Conservation (phyloP, 2,329 filamentous ascomycete genomes). For the Trichoderma pleuroti region DNA sequence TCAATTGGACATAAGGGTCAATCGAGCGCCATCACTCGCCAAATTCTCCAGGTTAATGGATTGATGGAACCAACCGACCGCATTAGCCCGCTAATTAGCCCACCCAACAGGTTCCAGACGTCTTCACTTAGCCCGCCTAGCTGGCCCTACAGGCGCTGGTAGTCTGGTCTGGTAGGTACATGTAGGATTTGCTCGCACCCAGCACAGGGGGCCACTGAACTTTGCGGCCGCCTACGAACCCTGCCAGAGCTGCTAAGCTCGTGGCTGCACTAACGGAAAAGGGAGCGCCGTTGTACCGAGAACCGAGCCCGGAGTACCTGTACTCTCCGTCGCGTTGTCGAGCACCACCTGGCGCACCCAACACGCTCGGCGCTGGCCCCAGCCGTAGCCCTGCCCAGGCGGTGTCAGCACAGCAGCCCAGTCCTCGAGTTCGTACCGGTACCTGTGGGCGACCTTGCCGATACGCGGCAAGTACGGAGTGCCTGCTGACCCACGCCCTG, state of each 20-base stretch:
- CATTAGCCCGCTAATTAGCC: neutral
- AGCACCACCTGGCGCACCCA: neutral
- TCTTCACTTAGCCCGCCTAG: neutral
- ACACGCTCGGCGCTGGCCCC: neutral
- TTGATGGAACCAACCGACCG: neutral
- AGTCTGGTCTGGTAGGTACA: neutral
- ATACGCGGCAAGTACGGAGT: slow-evolving; percentile 16
- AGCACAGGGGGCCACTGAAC: slow-evolving; percentile 3
- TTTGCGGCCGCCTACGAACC: slow-evolving; percentile 13
- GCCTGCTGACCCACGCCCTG: slow-evolving; percentile 9
- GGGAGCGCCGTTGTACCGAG: neutral
- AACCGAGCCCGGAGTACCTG: neutral
- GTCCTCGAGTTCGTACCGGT: neutral
- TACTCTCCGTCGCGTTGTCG: neutral
- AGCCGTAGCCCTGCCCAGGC: neutral
- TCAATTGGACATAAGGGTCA: neutral
- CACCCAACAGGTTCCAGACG: neutral
- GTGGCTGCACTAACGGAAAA: slow-evolving; percentile 4
- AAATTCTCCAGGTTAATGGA: neutral
- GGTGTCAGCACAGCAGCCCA: neutral
- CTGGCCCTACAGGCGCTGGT: neutral
- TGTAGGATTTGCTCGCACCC: neutral
- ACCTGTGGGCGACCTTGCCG: neutral
- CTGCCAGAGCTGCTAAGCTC: slow-evolving; percentile 7
- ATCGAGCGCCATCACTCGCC: neutral